A percentile compares a stretch with the other conserved stretches of the same genome.
Evolutionary conservation across 768 basidiomycete genomes (phyloP).

Genomic region (Asterophora parasitica): DNA sequence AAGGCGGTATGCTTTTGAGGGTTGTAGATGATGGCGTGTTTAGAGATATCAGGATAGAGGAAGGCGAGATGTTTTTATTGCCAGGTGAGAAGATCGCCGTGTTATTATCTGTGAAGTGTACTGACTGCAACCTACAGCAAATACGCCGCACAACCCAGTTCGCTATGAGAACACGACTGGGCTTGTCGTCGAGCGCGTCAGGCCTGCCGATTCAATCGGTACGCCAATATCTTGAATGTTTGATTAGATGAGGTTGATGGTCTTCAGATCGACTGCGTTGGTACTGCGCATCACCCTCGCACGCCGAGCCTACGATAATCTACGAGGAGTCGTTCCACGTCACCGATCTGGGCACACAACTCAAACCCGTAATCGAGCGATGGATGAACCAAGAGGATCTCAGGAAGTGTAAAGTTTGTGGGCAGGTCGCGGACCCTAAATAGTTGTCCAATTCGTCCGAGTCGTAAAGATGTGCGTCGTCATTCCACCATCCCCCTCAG

Average conservation of each 20-base stretch:
- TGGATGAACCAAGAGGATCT: slow-evolving; percentile 70
- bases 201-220: slow-evolving; percentile 77
- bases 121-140: slow-evolving; percentile 43
- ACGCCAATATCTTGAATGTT: slow-evolving; percentile 16
- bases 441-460: too few species aligned
- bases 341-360: slow-evolving; percentile 86
- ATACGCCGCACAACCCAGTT: slow-evolving; percentile 95
- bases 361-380: slow-evolving; percentile 84
- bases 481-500: neutral
- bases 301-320: slow-evolving; percentile 67
- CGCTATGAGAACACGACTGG: slow-evolving; percentile 89
- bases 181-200: slow-evolving; percentile 81
- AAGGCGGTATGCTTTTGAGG: slow-evolving; percentile 87
- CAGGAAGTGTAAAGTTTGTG: slow-evolving; percentile 71
- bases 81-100: slow-evolving; percentile 55
- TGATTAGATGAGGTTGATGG: neutral
- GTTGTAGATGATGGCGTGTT: slow-evolving; percentile 79
- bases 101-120: neutral
- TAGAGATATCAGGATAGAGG: slow-evolving; percentile 82
- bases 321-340: slow-evolving; percentile 84
- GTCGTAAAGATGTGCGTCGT: slow-evolving; percentile 45
- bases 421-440: slow-evolving; percentile 37
- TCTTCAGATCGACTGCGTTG: slow-evolving; percentile 81
- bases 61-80: slow-evolving; percentile 95
- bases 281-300: slow-evolving; percentile 54